phyloP scores from a whole-genome alignment of 805 yeast species.

The Starmerella vitae region DNA sequence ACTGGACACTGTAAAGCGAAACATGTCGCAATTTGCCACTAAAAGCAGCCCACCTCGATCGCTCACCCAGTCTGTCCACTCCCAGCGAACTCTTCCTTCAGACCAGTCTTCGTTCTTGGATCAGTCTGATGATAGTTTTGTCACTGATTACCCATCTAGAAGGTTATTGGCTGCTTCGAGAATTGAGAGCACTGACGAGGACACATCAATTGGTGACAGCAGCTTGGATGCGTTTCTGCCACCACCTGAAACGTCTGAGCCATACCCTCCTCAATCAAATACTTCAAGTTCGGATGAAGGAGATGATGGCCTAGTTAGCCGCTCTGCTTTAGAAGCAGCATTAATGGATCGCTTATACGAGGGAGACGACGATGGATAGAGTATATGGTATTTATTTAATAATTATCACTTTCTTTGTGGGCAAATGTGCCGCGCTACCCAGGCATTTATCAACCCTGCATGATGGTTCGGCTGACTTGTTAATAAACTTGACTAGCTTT shows the following conservation, averaged over 20 bases:
- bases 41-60: not conserved
- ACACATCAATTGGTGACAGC: conserved; percentile 1
- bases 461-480: too few species aligned
- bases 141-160: conserved; percentile 4
- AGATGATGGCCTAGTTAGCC: conserved; percentile 23
- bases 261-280: not conserved
- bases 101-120: too few species aligned
- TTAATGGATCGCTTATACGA: conserved; percentile 16
- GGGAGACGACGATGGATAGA: conserved; percentile 1
- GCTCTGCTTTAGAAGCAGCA: conserved; percentile 28
- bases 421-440: too few species aligned
- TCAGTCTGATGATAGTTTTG: not conserved
- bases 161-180: conserved; percentile 15
- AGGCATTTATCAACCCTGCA: too few species aligned
- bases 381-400: not conserved
- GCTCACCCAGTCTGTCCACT: too few species aligned
- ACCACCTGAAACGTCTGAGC: not conserved
- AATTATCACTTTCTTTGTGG: not conserved
- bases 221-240: conserved; percentile 14
- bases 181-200: conserved; percentile 1
- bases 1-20: conserved; percentile 26
- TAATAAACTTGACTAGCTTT: too few species aligned
- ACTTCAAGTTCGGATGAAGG: too few species aligned
- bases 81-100: too few species aligned
- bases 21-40: conserved; percentile 21